phyloP scores from a whole-genome alignment of 1,139 yeast genomes.

The Candida pseudoviswanathii region DNA sequence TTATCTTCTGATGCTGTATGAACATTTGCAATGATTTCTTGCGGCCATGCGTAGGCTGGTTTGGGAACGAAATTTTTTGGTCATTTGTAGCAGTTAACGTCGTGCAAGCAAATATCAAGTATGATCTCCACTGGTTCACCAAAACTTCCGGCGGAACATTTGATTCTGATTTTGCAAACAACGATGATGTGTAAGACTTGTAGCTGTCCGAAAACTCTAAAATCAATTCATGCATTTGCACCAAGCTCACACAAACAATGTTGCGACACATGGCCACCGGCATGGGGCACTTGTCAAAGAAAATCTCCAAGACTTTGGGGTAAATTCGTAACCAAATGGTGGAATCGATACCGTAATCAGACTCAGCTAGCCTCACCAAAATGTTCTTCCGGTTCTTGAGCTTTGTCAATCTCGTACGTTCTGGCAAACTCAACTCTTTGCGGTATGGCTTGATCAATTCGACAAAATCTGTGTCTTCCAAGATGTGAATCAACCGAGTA shows the following conservation, averaged over 20 bases:
- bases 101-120: conserved; percentile 87
- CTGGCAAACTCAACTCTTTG: conserved; percentile 77
- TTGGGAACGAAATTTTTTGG: conserved; percentile 70
- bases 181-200: conserved; percentile 42
- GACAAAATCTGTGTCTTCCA: conserved; percentile 70
- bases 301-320: conserved; percentile 70
- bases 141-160: conserved; percentile 66
- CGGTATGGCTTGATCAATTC: conserved; percentile 63
- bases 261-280: conserved; percentile 93
- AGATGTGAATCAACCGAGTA: conserved; percentile 72
- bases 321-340: conserved; percentile 92
- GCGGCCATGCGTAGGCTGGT: conserved; percentile 59
- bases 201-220: conserved; percentile 61
- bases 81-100: conserved; percentile 89
- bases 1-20: conserved; percentile 87
- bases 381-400: conserved; percentile 65
- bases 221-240: conserved; percentile 84
- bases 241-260: conserved; percentile 86
- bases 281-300: conserved; percentile 85
- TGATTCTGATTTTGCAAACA: conserved; percentile 33
- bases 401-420: conserved; percentile 68
- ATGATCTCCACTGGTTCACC: conserved; percentile 87
- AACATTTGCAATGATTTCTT: conserved; percentile 77
- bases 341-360: conserved; percentile 92
- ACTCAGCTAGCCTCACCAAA: conserved; percentile 75